phyloP scores from a whole-genome alignment of 306 rosid species.

The Prunus mume region DNA sequence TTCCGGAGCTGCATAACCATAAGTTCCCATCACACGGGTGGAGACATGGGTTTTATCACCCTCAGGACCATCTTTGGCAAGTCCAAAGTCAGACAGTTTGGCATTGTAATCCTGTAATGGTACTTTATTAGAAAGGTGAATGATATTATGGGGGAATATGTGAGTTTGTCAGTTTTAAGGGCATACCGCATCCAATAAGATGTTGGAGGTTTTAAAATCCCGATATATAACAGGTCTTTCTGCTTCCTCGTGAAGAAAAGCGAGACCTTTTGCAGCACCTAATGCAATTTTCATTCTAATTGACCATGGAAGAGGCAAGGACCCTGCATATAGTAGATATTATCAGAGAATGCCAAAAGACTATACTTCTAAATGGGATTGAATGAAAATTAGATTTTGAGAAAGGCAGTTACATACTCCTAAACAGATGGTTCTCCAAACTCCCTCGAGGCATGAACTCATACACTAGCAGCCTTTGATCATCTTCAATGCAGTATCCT shows the following conservation, averaged over 20 bases:
- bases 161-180: slow-evolving; percentile 13
- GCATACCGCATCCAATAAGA: slow-evolving; percentile 93
- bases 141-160: slow-evolving; percentile 11
- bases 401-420: slow-evolving; percentile 59
- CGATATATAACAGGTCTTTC: slow-evolving; percentile 90
- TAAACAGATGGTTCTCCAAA: slow-evolving; percentile 91
- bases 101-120: slow-evolving; percentile 83
- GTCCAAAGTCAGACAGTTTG: slow-evolving; percentile 97
- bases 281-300: slow-evolving; percentile 95
- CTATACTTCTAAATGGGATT: neutral
- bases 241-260: slow-evolving; percentile 99
- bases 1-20: slow-evolving; percentile 98
- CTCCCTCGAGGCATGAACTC: slow-evolving; percentile 99
- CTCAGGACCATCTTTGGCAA: slow-evolving; percentile 97
- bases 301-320: slow-evolving; percentile 98
- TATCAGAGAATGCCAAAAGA: slow-evolving; percentile 23
- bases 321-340: slow-evolving; percentile 53
- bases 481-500: slow-evolving; percentile 96
- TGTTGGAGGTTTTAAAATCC: slow-evolving; percentile 95
- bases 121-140: slow-evolving; percentile 33
- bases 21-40: slow-evolving; percentile 98
- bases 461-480: slow-evolving; percentile 87
- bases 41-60: slow-evolving; percentile 98
- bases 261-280: slow-evolving; percentile 95
- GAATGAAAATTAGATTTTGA: neutral